A percentile compares a stretch with the other conserved stretches of the same genome.
Conservation (phyloP, 805 yeast species). For the Phaffomyces opuntiae region DNA sequence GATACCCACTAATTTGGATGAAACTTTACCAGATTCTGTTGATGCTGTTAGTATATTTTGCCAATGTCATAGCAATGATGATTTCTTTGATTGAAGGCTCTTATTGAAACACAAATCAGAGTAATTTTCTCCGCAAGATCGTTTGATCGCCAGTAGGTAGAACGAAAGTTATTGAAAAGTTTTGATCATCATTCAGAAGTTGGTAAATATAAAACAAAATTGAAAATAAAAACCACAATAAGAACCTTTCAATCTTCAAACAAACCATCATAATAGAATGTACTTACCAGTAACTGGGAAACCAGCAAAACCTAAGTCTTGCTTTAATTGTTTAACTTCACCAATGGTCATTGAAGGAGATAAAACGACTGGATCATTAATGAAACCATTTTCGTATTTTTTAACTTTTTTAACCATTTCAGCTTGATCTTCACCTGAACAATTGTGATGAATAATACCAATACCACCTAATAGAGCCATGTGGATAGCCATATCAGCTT, state of each 20-base stretch:
- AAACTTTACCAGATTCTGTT: conserved; percentile 75
- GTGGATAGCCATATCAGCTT: conserved; percentile 93
- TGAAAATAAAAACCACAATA: not conserved
- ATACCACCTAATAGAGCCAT: conserved; percentile 99
- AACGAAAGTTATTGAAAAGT: conserved; percentile 85
- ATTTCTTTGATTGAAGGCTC: not conserved
- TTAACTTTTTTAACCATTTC: conserved; percentile 96
- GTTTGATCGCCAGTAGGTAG: conserved; percentile 95
- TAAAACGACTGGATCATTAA: conserved; percentile 87
- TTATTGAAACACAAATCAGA: conserved; percentile 27
- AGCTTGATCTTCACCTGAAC: conserved; percentile 95
- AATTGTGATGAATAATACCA: conserved; percentile 97
- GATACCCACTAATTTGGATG: conserved; percentile 90
- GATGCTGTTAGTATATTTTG: conserved; percentile 11
- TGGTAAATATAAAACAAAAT: too few species aligned
- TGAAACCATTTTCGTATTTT: conserved; percentile 96
- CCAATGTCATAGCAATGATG: not conserved
- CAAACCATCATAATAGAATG: not conserved
- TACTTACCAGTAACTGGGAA: conserved; percentile 99
- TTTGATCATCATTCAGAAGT: conserved; percentile 43
- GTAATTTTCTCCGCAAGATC: conserved; percentile 81
- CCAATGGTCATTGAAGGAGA: conserved; percentile 71
- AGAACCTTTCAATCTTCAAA: not conserved
- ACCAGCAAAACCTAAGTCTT: conserved; percentile 82
- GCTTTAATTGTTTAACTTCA: conserved; percentile 68